Base-by-base conservation (phyloP, 495 filamentous ascomycete genomes). In the Penicilliopsis zonata region DNA sequence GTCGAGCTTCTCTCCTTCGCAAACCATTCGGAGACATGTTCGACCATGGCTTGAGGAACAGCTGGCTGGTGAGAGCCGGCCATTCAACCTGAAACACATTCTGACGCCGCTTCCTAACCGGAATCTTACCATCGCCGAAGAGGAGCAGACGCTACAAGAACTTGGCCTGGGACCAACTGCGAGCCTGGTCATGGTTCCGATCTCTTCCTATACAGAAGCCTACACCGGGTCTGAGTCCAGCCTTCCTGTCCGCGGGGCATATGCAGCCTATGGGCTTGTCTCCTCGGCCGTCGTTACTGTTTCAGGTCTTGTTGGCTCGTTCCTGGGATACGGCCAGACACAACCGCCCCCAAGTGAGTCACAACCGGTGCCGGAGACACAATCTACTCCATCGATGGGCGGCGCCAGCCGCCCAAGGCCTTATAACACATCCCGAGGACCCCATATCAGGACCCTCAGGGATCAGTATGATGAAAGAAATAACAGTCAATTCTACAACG, bases 71-170 rank as follows among this genome's bases (percentile, higher is more conserved):
- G 59, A 70, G 51, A 50, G 53, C 40, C 55, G 61, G 27, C 78
- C 81, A 2, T 96, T 86, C 50, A 80, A 72, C 18, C 85, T 96
- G 55, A 86, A 86, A 44, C 74, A 88, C 20, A 76, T 95, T 18
- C 62, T 90, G 1, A 75, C 82, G 0, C 90, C 88, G 1, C 56
- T 71, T 9, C 85, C 84, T 2, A 90, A 77, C 46, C 74, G 69
- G 31, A 72, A 69, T 5, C 69, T 96, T 31, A 72, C 75, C 24
- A 64, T 78, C 5, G 57, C 70, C 1, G 86, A 95, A 24, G 90
- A 95, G 48, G 67, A 67, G 18, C 61, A 74, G 25, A 64, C 67
- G 0, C 65, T 94, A 0, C 50, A 57, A 9, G 72, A 77, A 2
- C 60, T 94, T 9, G 78, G 73, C 6, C 62, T 94, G 1, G 64